Evolutionary conservation across 345 rosid species (phyloP).

Genomic region (Acer saccharum): DNA sequence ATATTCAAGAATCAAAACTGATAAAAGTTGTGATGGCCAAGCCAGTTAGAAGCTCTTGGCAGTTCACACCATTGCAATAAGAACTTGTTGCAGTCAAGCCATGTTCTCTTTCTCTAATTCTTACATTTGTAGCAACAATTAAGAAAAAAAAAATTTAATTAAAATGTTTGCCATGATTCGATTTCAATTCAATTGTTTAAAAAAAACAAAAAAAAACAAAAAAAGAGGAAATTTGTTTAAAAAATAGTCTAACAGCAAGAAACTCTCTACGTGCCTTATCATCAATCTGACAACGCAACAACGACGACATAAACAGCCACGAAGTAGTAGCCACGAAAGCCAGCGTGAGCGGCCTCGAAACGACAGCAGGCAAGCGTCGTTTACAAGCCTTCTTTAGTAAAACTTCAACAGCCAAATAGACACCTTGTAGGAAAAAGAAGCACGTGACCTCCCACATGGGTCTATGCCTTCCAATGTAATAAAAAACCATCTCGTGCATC

Average conservation of each 20-base stretch:
- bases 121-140: too few species aligned
- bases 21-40: too few species aligned
- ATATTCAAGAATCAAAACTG: too few species aligned
- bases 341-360: background rate
- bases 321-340: background rate
- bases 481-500: slow-evolving; percentile 64
- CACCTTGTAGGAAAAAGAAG: slow-evolving; percentile 62
- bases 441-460: slow-evolving; percentile 81
- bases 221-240: too few species aligned
- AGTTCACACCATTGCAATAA: too few species aligned
- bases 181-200: background rate
- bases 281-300: background rate
- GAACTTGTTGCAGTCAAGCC: too few species aligned
- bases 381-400: background rate
- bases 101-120: too few species aligned
- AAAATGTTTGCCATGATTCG: too few species aligned
- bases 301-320: background rate
- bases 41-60: too few species aligned
- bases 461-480: slow-evolving; percentile 28
- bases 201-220: too few species aligned
- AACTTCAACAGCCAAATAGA: slow-evolving; percentile 24
- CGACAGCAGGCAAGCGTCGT: background rate
- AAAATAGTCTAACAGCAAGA: background rate
- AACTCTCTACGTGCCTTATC: background rate
- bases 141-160: too few species aligned